Conservation (phyloP, 78 protist species). For the Isochrysis galbana region DNA sequence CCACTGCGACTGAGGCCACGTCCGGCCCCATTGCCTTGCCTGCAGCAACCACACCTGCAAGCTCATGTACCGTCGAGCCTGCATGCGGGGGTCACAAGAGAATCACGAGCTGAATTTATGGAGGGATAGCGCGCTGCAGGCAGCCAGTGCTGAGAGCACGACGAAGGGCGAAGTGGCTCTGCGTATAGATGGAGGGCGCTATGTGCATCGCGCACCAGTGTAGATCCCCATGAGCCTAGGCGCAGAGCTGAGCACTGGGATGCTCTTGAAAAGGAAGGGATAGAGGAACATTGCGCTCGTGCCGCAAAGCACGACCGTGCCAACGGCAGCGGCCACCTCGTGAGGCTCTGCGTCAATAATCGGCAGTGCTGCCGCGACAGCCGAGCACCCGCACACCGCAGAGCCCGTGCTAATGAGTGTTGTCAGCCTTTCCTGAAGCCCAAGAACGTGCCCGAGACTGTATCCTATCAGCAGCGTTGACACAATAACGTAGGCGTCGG, state of each 20-base stretch:
- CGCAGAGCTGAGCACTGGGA: conserved; percentile 9
- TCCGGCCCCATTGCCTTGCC: conserved; percentile 11
- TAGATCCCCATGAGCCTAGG: conserved; percentile 26
- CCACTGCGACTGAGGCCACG: background rate
- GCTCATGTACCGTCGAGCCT: conserved; percentile 29
- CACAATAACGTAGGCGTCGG: background rate
- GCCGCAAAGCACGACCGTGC: conserved; percentile 30
- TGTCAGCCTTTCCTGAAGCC: background rate
- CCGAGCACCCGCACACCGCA: conserved; percentile 40
- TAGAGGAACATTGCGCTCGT: conserved; percentile 18
- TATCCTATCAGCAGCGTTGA: too few relatives aligned
- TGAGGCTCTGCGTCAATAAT: background rate
- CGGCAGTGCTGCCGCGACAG: conserved; percentile 27
- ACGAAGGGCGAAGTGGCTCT: background rate
- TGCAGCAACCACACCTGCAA: conserved; percentile 31
- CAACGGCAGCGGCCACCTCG: conserved; percentile 28
- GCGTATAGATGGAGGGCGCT: background rate
- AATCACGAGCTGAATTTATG: background rate
- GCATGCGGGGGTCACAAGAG: background rate
- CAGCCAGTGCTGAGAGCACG: background rate
- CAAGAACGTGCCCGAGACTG: too few relatives aligned
- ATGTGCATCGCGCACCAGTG: background rate
- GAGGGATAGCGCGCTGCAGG: background rate
- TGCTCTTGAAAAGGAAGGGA: background rate
- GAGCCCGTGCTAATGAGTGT: background rate